These are phyloP conservation scores for Mariannaea elegans DNA, from an alignment of 2,329 filamentous ascomycete genomes.

Conservation along the genomic window DNA sequence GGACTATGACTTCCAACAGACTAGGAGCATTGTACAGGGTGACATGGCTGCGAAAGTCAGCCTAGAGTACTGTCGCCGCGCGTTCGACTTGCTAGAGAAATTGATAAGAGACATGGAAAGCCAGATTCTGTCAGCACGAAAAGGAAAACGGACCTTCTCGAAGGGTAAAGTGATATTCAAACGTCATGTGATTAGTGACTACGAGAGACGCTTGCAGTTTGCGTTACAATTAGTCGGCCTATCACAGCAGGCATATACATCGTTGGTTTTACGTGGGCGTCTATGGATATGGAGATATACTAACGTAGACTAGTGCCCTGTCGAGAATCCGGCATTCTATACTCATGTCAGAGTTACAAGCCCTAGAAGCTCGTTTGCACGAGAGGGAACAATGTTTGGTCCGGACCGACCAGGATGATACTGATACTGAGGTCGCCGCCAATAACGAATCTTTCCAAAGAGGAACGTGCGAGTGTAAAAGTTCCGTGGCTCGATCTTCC, in stretches of 20 bases:
- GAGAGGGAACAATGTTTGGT: no score
- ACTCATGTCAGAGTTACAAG: slow-evolving; percentile 8
- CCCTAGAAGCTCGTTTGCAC: not conserved
- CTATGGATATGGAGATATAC: not conserved
- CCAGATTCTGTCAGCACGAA: not conserved
- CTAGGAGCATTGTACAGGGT: not conserved
- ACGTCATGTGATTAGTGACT: slow-evolving; percentile 14
- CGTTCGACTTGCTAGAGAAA: not conserved
- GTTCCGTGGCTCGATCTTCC: no score
- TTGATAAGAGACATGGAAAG: slow-evolving; percentile 8
- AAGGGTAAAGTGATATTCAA: slow-evolving; percentile 20
- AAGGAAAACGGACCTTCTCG: not conserved
- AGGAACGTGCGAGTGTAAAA: no score
- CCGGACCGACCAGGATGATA: no score
- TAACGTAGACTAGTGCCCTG: slow-evolving; percentile 3
- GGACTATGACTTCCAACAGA: slow-evolving; percentile 2
- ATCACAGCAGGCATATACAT: slow-evolving; percentile 24
- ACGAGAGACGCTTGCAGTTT: slow-evolving; percentile 8
- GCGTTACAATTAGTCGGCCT: slow-evolving; percentile 13
- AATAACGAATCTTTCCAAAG: no score
- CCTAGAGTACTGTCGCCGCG: slow-evolving; percentile 16
- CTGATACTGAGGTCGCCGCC: no score
- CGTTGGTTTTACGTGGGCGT: not conserved
- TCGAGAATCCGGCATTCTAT: slow-evolving; percentile 9
- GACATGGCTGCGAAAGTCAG: slow-evolving; percentile 2